Conservation (phyloP, 352 stramenopile genomes). For the Phytophthora citricola region DNA sequence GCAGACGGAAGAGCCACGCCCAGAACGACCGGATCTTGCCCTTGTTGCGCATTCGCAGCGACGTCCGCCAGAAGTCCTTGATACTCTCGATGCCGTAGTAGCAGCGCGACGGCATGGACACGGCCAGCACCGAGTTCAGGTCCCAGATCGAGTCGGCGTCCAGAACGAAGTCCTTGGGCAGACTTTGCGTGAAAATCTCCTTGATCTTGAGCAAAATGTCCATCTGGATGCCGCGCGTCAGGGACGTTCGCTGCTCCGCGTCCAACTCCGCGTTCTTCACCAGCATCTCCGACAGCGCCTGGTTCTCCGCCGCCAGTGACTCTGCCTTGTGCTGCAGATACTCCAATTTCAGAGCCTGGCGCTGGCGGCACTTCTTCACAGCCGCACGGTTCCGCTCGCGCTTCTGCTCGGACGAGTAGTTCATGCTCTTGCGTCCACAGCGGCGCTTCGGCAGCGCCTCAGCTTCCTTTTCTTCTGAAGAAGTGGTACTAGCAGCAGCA, state of each 20-base stretch:
- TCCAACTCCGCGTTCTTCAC: constrained; percentile 73
- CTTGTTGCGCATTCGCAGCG: constrained; percentile 87
- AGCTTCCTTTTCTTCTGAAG: constrained; percentile 13
- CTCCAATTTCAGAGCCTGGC: constrained; percentile 82
- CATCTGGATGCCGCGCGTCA: constrained; percentile 87
- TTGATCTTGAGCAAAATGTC: constrained; percentile 90
- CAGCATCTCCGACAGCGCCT: constrained; percentile 74
- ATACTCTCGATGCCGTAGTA: constrained; percentile 90
- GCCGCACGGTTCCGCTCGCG: constrained; percentile 84
- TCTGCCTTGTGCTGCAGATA: constrained; percentile 82
- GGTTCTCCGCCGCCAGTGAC: constrained; percentile 71
- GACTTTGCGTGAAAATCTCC: constrained; percentile 87
- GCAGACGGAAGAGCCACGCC: constrained; percentile 83
- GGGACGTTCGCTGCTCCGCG: constrained; percentile 57
- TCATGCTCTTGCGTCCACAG: constrained; percentile 87
- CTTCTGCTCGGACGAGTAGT: constrained; percentile 87
- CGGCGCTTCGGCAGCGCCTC: constrained; percentile 59
- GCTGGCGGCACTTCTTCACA: constrained; percentile 86
- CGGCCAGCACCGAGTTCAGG: constrained; percentile 82
- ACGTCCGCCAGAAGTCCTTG: constrained; percentile 89
- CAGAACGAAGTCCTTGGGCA: constrained; percentile 87
- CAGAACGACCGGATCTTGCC: constrained; percentile 89
- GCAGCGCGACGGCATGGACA: constrained; percentile 87
- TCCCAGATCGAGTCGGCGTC: constrained; percentile 88
- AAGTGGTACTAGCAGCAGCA: neutral